Percentiles rank a stretch among this genome's conserved stretches.
Evolutionary conservation across 1,284 basidiomycete species (phyloP).

Genomic region (Phellinidium pouzarii): DNA sequence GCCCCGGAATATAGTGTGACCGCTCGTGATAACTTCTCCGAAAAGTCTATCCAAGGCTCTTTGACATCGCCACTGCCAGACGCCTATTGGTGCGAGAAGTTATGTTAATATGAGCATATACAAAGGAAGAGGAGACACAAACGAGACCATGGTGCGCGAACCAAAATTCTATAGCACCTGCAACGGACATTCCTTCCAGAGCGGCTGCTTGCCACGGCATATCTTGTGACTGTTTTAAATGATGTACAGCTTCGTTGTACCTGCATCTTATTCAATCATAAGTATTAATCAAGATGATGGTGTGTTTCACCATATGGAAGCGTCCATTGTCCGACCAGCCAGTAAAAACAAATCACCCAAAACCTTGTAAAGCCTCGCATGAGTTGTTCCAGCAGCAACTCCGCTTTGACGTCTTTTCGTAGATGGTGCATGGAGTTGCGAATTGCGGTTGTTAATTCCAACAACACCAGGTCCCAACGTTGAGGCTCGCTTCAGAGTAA

Average conservation of each 20-base stretch:
- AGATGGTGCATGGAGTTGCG: conserved; percentile 37
- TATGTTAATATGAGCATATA: conserved; percentile 19
- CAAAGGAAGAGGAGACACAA: conserved; percentile 27
- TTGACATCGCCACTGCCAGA: conserved; percentile 37
- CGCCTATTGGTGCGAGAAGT: conserved; percentile 27
- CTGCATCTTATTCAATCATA: conserved; percentile 35
- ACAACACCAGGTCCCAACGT: conserved; percentile 35
- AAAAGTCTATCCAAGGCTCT: conserved; percentile 64
- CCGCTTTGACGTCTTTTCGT: conserved; percentile 54
- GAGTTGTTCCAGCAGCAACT: conserved; percentile 55
- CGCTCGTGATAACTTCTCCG: conserved; percentile 64
- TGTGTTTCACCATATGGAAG: conserved; percentile 60
- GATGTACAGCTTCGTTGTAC: conserved; percentile 76
- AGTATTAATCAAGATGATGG: conserved; percentile 5
- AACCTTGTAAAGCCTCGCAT: conserved; percentile 78
- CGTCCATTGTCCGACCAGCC: conserved; percentile 75
- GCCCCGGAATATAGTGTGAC: conserved; percentile 55
- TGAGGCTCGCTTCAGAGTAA: conserved; percentile 46
- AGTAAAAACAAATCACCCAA: conserved; percentile 86
- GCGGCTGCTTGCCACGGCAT: conserved; percentile 82
- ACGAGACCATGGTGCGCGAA: conserved; percentile 67
- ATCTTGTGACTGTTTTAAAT: conserved; percentile 70
- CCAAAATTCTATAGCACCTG: conserved; percentile 80
- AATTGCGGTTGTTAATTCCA: conserved; percentile 38
- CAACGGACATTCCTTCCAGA: conserved; percentile 75